phyloP scores from a whole-genome alignment of 2,329 filamentous ascomycete species.

The Fusarium nurragi region DNA sequence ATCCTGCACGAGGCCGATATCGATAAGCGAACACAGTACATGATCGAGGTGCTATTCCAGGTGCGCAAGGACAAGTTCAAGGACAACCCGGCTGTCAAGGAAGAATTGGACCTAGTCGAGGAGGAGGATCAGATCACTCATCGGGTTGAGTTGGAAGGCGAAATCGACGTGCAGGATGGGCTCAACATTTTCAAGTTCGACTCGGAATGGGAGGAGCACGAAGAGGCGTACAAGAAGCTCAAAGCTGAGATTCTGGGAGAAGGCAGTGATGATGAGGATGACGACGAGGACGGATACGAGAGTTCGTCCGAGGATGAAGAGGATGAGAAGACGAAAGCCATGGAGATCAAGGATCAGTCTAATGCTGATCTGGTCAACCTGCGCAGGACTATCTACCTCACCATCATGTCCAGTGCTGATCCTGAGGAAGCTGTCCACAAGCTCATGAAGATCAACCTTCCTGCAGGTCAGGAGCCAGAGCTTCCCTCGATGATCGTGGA shows the following conservation, averaged over 20 bases:
- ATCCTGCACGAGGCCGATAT: conserved; percentile 97
- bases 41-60: conserved; percentile 98
- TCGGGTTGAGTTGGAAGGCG: conserved; percentile 80
- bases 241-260: conserved; percentile 96
- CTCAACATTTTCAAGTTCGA: conserved; percentile 98
- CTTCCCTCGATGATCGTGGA: conserved; percentile 97
- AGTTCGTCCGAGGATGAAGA: conserved; percentile 77
- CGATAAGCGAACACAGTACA: conserved; percentile 98
- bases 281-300: conserved; percentile 69
- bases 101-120: conserved; percentile 94
- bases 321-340: conserved; percentile 78
- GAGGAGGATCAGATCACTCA: conserved; percentile 99
- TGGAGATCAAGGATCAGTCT: conserved; percentile 98
- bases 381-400: conserved; percentile 93
- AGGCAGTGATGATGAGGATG: conserved; percentile 84
- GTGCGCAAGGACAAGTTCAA: conserved; percentile 97
- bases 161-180: conserved; percentile 84
- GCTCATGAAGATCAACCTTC: conserved; percentile 91
- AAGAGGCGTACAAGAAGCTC: conserved; percentile 87
- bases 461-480: conserved; percentile 85
- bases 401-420: conserved; percentile 95
- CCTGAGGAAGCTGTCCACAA: conserved; percentile 98
- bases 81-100: conserved; percentile 88
- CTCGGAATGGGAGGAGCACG: conserved; percentile 86
- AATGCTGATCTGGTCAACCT: conserved; percentile 96